Evolutionary conservation across 192 early-diverging fungal genomes (phyloP), one percentile per base, ranked within the genome.

Genomic region (Backusella sp.): DNA sequence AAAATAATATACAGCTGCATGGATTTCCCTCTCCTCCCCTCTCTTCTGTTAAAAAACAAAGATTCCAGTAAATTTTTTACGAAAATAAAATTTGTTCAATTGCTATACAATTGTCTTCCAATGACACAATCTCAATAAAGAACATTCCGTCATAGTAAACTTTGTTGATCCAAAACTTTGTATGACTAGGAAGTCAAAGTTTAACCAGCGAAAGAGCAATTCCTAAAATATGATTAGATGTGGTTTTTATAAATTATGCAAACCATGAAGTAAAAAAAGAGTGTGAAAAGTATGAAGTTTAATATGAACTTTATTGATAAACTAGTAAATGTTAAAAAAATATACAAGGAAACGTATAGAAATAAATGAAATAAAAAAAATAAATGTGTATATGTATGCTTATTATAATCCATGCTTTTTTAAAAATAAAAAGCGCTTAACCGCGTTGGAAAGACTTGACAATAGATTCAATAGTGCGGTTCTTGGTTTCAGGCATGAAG

Each of bases 401-500:
- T 49, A 49, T 49, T 49, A 49, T 49, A 49, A 49, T 49, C 19
- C 46, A 49, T n/a, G 15, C 19, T n/a, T 49, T 49, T 49, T 49
- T 49, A 11, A 26, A 28, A 62, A 62, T 7, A 28, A 28, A 62
- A 59, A 59, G 6, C 6, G 46, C 14, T 59, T 59, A 59, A 59
- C 2, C 21, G 56, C 56, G 56, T 87, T 71, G 39, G 21, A 42
- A 71, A 17, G 42, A 71, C 69, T 71, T 42, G 42, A 80, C 79
- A 41, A 87, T 88, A 35, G 89, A 90, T 71, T 94, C 92, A 44
- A 86, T 76, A 15, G 83, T 79, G 62, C 85, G 68, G 30, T 84
- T 84, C 78, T 89, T 86, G 23, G 86, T 89, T 79, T 89, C 89
- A 14, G 87, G 89, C 8, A 90, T 77, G 42, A 77, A 76, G 12